Evolutionary conservation across 2,329 filamentous ascomycete species (phyloP), one percentile per base, ranked within the genome.

Genomic region (Stagonosporopsis tanaceti): DNA sequence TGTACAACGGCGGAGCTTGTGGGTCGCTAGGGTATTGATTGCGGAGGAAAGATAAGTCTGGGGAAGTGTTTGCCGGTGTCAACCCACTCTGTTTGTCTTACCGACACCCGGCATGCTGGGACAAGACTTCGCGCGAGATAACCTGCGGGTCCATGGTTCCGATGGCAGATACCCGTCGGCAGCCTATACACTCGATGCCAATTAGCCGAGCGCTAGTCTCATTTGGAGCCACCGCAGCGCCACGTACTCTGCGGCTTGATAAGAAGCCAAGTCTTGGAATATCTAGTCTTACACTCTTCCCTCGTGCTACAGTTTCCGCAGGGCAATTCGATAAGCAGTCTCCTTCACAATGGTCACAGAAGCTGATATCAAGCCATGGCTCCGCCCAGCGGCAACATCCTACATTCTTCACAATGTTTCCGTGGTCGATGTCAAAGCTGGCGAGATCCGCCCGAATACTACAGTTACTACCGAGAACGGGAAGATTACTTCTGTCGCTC

Each of bases 351-450:
- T 54, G 51, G 15, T 35, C 22, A 42, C 44, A 14, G 44, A 54
- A 47, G 38, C 51, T 12, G 44, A 47, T 28, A 39, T 54, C 51
- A 54, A 54, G 44, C 51, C 51, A 28, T 54, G 44, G 51, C 38
- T 47, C 17, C 51, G 44, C 22, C 12, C 38, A 47, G 28, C 44
- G 9, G 51, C 51, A 14, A n/a, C 44, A 11, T 30, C 51, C 9
- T 54, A 54, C 38, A n/a, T 47, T 20, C 38, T 54, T 12, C n/a
- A 54, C 38, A 54, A 54, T 20, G 44, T 37, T 5, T 54, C 51
- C 3, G 32, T 54, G 7, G 24, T 54, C 12, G 44, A 54, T 6
- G 44, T 47, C 7, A 22, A 40, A 35, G 35, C 42, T 27, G 44
- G 44, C 12, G 24, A 41, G 2, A 1, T 35, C 9, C n/a, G 9